Evolutionary conservation across 768 basidiomycete genomes (phyloP).

Genomic region (Tephrocybe sp.): DNA sequence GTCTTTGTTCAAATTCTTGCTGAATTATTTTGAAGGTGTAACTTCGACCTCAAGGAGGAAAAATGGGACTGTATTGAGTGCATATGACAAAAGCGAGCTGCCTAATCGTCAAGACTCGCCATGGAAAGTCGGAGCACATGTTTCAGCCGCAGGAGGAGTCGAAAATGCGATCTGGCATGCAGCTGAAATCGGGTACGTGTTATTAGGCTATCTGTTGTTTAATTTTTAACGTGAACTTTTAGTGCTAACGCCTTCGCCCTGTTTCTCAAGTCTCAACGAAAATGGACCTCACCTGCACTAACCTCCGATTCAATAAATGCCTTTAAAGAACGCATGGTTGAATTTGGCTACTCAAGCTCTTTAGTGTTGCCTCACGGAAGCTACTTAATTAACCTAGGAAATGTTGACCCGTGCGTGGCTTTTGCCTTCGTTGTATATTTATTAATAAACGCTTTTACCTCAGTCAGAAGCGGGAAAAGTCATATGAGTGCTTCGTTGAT

Average conservation of each 20-base stretch:
- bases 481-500: constrained; percentile 79
- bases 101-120: constrained; percentile 30
- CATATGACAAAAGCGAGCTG: constrained; percentile 18
- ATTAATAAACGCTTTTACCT: background rate
- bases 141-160: constrained; percentile 78
- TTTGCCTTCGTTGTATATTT: background rate
- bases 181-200: constrained; percentile 58
- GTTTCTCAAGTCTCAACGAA: constrained; percentile 82
- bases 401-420: constrained; percentile 62
- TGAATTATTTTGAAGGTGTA: background rate
- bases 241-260: constrained; percentile 84
- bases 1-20: background rate
- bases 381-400: constrained; percentile 83
- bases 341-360: constrained; percentile 57
- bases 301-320: constrained; percentile 44
- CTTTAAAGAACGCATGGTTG: constrained; percentile 61
- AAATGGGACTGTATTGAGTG: constrained; percentile 10
- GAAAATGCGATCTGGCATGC: constrained; percentile 74
- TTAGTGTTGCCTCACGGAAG: constrained; percentile 80
- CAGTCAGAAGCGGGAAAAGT: constrained; percentile 66
- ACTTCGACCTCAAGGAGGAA: constrained; percentile 1
- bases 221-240: background rate
- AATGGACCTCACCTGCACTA: constrained; percentile 70
- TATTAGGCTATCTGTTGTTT: background rate
- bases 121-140: constrained; percentile 84